Base-by-base conservation (phyloP, 2,329 filamentous ascomycete genomes). In the Trichoderma sp. region DNA sequence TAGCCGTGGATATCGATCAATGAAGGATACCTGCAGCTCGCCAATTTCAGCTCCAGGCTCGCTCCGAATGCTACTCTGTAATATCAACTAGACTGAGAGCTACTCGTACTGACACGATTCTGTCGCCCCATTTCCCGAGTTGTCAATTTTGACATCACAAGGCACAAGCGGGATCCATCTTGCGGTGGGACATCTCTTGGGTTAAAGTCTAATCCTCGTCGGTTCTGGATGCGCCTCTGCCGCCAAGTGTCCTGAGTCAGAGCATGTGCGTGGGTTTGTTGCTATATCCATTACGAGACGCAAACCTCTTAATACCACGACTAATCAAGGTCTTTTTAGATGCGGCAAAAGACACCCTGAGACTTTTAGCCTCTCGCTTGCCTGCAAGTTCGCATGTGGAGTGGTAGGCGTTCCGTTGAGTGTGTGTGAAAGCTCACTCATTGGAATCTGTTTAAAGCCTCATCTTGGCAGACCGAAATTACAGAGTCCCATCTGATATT, bases 111-210 rank as follows among this genome's bases (percentile, higher is more conserved):
- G 27, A 29, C 41, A 59, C n/a, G 33, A 33, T 65, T 38, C 31
- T 35, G 59, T 31, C 60, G n/a, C 35, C 60, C 60, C 59, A 53
- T 73, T 64, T 38, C 59, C 60, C 59, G 41, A 33, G 60, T 65
- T 65, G 71, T 73, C 71, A 56, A 38, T 64, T 38, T 73, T 73
- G 71, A 65, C 71, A 73, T 73, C 41, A 53, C 56, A 50, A 63
- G 56, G 69, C 9, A 73, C 60, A 56, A 29, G 21, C n/a, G 60
- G 60, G 41, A 73, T 73, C 60, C 59, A 65, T 65, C 71, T 53
- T 6, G 41, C 60, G 21, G 71, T 65, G 71, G 71, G 60, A 65
- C 60, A 50, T 45, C 27, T 72, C 59, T 50, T 63, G n/a, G 50
- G 68, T 33, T 14, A 45, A 31, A 53, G 71, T 38, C 38, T 50